phyloP scores from a whole-genome alignment of 1,284 basidiomycete genomes.

The Kwoniella shivajii region DNA sequence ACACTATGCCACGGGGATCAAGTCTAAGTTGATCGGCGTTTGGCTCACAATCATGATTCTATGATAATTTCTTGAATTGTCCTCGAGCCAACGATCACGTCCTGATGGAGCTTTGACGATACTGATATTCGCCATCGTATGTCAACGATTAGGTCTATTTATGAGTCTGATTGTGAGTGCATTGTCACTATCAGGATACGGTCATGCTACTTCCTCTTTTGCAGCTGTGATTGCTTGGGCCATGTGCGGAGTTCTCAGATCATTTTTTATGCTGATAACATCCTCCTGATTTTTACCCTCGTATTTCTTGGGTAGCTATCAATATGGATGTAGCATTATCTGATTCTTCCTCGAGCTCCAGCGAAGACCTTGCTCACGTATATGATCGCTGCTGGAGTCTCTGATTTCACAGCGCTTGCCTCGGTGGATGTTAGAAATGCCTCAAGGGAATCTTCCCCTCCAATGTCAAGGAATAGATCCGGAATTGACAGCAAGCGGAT shows the following conservation, averaged over 20 bases:
- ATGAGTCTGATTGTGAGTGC: constrained; percentile 4
- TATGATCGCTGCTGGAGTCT: constrained; percentile 26
- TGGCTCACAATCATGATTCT: too few species aligned
- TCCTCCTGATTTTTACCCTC: not conserved
- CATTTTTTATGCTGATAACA: not conserved
- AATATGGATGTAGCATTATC: constrained; percentile 24
- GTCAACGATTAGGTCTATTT: constrained; percentile 4
- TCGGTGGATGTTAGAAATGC: constrained; percentile 23
- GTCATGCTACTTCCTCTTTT: not conserved
- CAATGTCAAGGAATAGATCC: constrained; percentile 3
- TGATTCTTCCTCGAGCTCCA: constrained; percentile 15
- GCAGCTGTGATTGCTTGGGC: too few species aligned
- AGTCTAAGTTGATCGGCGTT: too few species aligned
- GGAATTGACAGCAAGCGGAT: constrained; percentile 7
- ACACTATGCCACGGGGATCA: too few species aligned
- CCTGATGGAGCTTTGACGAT: constrained; percentile 14
- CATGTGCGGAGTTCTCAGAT: too few species aligned
- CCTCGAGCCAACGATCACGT: too few species aligned
- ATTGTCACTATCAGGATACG: not conserved
- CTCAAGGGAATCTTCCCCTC: constrained; percentile 14
- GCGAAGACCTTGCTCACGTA: constrained; percentile 17
- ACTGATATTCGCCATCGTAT: constrained; percentile 17
- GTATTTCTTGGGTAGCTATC: constrained; percentile 15
- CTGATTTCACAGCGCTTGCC: constrained; percentile 31
- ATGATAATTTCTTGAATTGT: too few species aligned